Evolutionary conservation across 345 rosid species (phyloP).

Genomic region (Pelargonium nanum): DNA sequence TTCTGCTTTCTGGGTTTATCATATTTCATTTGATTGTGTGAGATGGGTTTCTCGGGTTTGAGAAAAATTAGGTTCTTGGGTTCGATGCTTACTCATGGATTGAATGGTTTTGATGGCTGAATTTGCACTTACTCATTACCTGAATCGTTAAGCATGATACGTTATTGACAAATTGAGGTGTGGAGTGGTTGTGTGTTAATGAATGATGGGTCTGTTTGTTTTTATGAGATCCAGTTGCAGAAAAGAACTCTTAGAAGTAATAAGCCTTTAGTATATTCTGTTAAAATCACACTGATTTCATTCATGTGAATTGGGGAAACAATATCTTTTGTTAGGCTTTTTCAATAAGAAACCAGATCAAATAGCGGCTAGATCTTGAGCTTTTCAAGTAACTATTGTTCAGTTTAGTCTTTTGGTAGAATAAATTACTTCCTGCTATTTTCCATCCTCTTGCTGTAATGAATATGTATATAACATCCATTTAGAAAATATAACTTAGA

Average conservation of each 20-base stretch:
- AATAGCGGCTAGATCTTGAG: too few species aligned
- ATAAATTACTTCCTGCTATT: neutral
- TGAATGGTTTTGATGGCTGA: neutral
- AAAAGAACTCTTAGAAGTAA: neutral
- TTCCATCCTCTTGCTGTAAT: neutral
- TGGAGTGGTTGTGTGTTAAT: neutral
- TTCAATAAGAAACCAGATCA: too few species aligned
- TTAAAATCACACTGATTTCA: too few species aligned
- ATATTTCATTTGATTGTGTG: neutral
- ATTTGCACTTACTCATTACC: neutral
- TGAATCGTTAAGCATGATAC: too few species aligned
- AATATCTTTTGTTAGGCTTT: too few species aligned
- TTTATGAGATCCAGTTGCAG: neutral
- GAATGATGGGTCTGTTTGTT: neutral
- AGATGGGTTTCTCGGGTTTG: neutral
- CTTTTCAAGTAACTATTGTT: too few species aligned
- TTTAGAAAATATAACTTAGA: too few species aligned
- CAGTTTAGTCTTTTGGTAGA: too few species aligned
- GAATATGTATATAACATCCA: too few species aligned
- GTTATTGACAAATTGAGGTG: neutral
- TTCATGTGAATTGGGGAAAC: neutral
- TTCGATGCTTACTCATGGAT: neutral
- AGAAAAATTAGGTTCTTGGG: neutral
- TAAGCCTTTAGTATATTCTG: too few species aligned
- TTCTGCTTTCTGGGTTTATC: neutral